phyloP scores from a whole-genome alignment of 148 eudicot species.

The Nepenthes gracilis region DNA sequence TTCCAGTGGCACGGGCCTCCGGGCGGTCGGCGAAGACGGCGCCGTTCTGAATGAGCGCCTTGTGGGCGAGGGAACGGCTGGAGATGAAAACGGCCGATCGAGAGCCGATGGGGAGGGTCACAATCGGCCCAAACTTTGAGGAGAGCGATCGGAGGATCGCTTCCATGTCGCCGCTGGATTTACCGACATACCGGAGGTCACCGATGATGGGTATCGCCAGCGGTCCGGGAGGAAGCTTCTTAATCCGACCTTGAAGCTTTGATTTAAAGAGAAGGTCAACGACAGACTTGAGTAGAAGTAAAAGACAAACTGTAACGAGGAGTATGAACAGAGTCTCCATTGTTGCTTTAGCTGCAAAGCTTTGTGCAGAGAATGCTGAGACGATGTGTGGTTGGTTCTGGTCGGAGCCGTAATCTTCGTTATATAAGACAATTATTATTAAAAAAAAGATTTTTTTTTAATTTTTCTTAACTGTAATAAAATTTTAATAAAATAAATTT shows the following conservation, averaged over 20 bases:
- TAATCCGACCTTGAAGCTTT: neutral
- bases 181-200: neutral
- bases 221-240: neutral
- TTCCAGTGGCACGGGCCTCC: conserved; percentile 11
- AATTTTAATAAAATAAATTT: too few species aligned
- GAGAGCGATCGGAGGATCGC: neutral
- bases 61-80: conserved; percentile 39
- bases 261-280: neutral
- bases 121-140: neutral
- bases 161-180: neutral
- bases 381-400: too few species aligned
- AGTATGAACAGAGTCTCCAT: neutral
- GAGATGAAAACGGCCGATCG: conserved; percentile 25
- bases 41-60: conserved; percentile 46
- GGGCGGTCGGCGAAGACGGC: conserved; percentile 67
- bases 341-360: neutral
- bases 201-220: neutral
- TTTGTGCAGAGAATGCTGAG: too few species aligned
- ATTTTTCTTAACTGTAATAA: too few species aligned
- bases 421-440: too few species aligned
- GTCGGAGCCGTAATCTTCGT: too few species aligned
- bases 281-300: neutral
- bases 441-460: too few species aligned
- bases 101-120: conserved; percentile 23
- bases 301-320: neutral